phyloP scores from a whole-genome alignment of 1,139 yeast species.

The Pichia sp. region DNA sequence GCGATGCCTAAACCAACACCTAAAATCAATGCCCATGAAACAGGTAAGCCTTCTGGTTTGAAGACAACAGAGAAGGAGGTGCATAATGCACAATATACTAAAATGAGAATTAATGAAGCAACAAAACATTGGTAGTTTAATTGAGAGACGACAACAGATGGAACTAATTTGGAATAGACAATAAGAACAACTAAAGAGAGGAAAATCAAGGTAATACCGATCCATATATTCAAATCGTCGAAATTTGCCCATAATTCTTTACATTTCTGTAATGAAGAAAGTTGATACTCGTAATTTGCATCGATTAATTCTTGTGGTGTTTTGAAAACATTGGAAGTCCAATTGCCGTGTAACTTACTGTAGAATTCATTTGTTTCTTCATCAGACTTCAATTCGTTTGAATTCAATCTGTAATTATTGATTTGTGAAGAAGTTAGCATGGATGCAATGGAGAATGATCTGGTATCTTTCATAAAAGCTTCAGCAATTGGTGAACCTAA shows the following conservation, averaged over 20 bases:
- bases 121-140: slow-evolving; percentile 73
- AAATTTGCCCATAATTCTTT: slow-evolving; percentile 86
- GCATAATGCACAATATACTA: slow-evolving; percentile 53
- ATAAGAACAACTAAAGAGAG: slow-evolving; percentile 57
- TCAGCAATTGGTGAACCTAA: slow-evolving; percentile 88
- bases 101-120: slow-evolving; percentile 37
- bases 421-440: slow-evolving; percentile 58
- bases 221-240: slow-evolving; percentile 61
- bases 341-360: slow-evolving; percentile 16
- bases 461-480: slow-evolving; percentile 44
- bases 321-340: slow-evolving; percentile 21
- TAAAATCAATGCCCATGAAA: slow-evolving; percentile 52
- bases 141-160: slow-evolving; percentile 73
- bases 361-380: slow-evolving; percentile 30
- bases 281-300: slow-evolving; percentile 50
- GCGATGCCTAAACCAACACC: slow-evolving; percentile 70
- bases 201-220: slow-evolving; percentile 60
- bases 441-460: slow-evolving; percentile 41
- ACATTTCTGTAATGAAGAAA: slow-evolving; percentile 60
- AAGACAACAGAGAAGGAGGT: slow-evolving; percentile 55
- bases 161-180: slow-evolving; percentile 72
- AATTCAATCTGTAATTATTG: slow-evolving; percentile 47
- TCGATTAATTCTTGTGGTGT: slow-evolving; percentile 30
- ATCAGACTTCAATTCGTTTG: slow-evolving; percentile 39
- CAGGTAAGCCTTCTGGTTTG: slow-evolving; percentile 48